phyloP scores from a whole-genome alignment of 1,284 basidiomycete genomes.

The Puccinia brachypodii region DNA sequence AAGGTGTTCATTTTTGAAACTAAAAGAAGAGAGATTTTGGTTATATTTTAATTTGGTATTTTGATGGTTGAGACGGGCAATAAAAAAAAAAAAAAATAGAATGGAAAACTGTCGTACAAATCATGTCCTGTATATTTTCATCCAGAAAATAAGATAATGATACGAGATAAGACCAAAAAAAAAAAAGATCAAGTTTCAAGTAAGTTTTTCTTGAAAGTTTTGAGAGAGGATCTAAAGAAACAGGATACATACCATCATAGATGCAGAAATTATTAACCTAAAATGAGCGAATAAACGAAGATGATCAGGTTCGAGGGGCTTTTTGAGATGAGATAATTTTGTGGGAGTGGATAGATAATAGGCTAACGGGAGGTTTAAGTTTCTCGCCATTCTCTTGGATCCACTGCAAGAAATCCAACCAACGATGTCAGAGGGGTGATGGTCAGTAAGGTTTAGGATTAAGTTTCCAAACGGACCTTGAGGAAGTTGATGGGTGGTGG shows the following conservation, averaged over 20 bases:
- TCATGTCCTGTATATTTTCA: constrained; percentile 5
- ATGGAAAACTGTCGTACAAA: not conserved
- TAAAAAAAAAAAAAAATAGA: not conserved
- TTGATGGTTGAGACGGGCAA: no score
- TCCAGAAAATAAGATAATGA: no score
- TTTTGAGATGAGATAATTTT: no score
- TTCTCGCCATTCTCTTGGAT: constrained; percentile 73
- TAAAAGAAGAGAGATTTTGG: no score
- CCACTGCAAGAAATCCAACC: constrained; percentile 65
- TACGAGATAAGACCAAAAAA: no score
- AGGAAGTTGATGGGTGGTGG: constrained; percentile 6
- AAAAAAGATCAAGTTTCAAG: not conserved
- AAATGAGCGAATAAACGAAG: not conserved
- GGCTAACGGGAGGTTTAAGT: constrained; percentile 77
- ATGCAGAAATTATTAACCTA: constrained; percentile 65
- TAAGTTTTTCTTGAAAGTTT: no score
- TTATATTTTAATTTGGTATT: no score
- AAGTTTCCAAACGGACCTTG: not conserved
- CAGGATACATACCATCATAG: constrained; percentile 64
- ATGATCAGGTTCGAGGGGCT: no score
- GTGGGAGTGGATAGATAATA: not conserved
- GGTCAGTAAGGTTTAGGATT: not conserved
- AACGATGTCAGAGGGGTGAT: not conserved
- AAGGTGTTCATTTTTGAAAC: no score
- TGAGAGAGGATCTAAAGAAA: not conserved